Evolutionary conservation across 352 stramenopile genomes (phyloP), one percentile per base, ranked within the genome.

Genomic region (Blastocystis sp.): DNA sequence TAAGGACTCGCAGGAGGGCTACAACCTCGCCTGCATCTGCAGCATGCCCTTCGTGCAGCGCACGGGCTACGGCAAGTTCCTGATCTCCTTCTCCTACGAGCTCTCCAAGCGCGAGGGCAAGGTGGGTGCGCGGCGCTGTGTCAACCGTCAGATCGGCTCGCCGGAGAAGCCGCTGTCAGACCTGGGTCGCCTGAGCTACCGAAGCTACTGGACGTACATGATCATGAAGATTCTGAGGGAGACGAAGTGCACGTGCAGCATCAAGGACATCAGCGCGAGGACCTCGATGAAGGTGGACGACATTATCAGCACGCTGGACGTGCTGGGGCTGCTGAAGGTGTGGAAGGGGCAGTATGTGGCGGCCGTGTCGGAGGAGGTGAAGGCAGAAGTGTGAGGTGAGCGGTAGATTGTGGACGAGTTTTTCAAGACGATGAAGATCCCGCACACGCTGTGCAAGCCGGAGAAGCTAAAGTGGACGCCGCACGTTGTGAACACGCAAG

Each of bases 21-120:
- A 99, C 92, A 99, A 99, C 90, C 90, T 99, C 48, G 96, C 97
- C 45, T 99, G 97, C 91, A 99, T 99, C 89, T 92, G 99, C 41
- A 99, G 96, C 14, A 98, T 99, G 90, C 97, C 97, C 21, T 97
- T 97, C 90, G 97, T 98, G 90, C 97, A 99, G 91, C 94, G 97
- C 69, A 96, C 96, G 89, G 97, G 97, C 45, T 99, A 98, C 91
- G 97, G 97, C 62, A 98, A 98, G 90, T 98, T 99, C 88, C 97
- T 99, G 88, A 99, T 99, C 89, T 96, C 94, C 81, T 94, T 99
- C 65, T 98, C 94, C 10, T 99, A 99, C 91, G 96, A 99, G 91
- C 92, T 99, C 21, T 97, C 94, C 89, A 99, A 99, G 91, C 94
- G 95, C 61, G 97, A 99, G 91, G 92, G 94, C 48, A 98, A 97